Conservation (phyloP, 179 eudicot genomes). For the Pouteria campechiana region DNA sequence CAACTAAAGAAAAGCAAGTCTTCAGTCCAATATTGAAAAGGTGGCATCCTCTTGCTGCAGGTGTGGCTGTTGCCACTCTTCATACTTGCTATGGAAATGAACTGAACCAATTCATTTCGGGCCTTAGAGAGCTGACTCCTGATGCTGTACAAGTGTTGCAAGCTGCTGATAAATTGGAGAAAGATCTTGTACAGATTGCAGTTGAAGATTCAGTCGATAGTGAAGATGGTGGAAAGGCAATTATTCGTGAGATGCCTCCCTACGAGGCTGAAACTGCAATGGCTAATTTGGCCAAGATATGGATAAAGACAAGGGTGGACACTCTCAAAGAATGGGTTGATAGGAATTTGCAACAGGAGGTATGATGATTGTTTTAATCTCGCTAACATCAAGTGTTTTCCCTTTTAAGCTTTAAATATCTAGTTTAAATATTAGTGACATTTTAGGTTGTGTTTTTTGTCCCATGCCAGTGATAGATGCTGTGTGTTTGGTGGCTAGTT, state of each 20-base stretch:
- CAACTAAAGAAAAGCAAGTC: constrained; percentile 70
- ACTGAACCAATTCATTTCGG: constrained; percentile 74
- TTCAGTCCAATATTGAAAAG: constrained; percentile 92
- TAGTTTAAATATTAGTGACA: too few relatives aligned
- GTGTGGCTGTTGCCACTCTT: constrained; percentile 94
- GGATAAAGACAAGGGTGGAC: constrained; percentile 80
- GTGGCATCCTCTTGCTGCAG: constrained; percentile 98
- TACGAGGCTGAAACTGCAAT: constrained; percentile 91
- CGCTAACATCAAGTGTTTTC: too few relatives aligned
- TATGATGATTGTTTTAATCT: too few relatives aligned
- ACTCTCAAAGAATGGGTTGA: constrained; percentile 77
- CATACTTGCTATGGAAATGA: constrained; percentile 97
- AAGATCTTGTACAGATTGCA: constrained; percentile 91
- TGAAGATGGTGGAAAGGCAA: constrained; percentile 97
- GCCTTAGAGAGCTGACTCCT: constrained; percentile 78
- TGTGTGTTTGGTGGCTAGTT: too few relatives aligned
- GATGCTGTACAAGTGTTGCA: constrained; percentile 81
- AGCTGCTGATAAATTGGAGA: constrained; percentile 93
- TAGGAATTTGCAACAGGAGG: constrained; percentile 80
- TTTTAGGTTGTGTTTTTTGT: too few relatives aligned
- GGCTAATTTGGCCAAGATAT: constrained; percentile 67
- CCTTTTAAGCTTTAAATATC: too few relatives aligned
- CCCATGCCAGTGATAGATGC: too few relatives aligned
- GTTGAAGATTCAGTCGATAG: constrained; percentile 99
- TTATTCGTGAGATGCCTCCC: constrained; percentile 99